Evolutionary conservation across 2,329 filamentous ascomycete genomes (phyloP).

Genomic region (Acephala macrosclerotiorum): DNA sequence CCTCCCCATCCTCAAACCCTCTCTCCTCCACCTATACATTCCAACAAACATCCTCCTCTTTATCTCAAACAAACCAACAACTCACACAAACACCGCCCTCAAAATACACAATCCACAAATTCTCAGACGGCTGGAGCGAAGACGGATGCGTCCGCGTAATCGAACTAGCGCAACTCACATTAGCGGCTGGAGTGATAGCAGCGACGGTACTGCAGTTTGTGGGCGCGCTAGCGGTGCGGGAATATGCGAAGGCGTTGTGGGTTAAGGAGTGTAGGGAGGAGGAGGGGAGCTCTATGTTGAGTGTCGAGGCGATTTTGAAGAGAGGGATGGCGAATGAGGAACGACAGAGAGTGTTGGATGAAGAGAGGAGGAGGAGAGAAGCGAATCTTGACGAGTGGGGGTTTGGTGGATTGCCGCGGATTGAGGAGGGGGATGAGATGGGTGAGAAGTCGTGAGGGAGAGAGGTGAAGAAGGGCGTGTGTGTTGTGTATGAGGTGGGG

Average conservation of each 20-base stretch:
- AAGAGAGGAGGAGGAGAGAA: slow-evolving; percentile 11
- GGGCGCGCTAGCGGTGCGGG: slow-evolving; percentile 40
- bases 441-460: slow-evolving; percentile 2
- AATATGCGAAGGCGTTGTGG: slow-evolving; percentile 38
- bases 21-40: slow-evolving; percentile 6
- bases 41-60: background rate
- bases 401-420: background rate
- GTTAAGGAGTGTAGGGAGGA: slow-evolving; percentile 31
- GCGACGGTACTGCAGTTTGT: slow-evolving; percentile 39
- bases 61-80: too few species aligned
- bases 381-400: slow-evolving; percentile 7
- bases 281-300: background rate
- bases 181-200: slow-evolving; percentile 36
- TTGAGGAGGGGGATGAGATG: slow-evolving; percentile 12
- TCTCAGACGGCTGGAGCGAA: background rate
- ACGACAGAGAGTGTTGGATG: background rate
- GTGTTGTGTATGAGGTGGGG: too few species aligned
- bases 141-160: slow-evolving; percentile 31
- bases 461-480: too few species aligned
- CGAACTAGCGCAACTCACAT: slow-evolving; percentile 32
- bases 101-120: slow-evolving; percentile 6
- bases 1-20: slow-evolving; percentile 4
- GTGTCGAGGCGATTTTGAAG: background rate
- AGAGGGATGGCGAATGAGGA: slow-evolving; percentile 8
- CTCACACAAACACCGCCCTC: background rate